Evolutionary conservation across 108 stramenopile species (phyloP), one percentile per base, ranked within the genome.

Genomic region (Hondaea fermentalgiana): DNA sequence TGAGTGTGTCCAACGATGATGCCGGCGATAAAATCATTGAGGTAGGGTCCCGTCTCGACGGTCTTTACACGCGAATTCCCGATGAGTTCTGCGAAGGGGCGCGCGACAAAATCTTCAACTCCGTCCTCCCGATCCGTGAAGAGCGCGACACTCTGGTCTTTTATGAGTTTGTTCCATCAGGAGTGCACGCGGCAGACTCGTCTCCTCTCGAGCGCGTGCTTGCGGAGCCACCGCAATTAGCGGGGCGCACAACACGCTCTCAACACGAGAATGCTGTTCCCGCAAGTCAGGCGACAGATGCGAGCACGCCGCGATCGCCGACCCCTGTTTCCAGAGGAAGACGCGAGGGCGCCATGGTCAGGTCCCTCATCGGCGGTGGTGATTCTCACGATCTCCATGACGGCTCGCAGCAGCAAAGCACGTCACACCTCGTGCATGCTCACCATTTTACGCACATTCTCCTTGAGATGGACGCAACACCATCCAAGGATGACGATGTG

Each of bases 71-170:
- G 72, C 72, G 72, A 83, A 83, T 83, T 2, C 72, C 72, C 5
- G 72, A 83, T n/a, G 72, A 83, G 72, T n/a, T 21, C 16, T 83
- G 72, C 72, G 72, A 83, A 16, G 72, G 0, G 5, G 72, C 72
- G 44, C 72, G 72, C 51, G 72, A 83, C 2, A 83, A 83, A 3
- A 83, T 83, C 51, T 83, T 21, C 72, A 83, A 83, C 72, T 83
- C 72, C 10, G 72, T 83, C 49, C 72, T 83, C 8, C 72, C 72
- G 16, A 23, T 83, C 3, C 72, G 72, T n/a, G 72, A 83, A n/a
- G 72, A 83, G 72, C 72, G 72, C 72, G 72, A 83, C 51, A 21
- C 72, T 23, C 21, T 83, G 44, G 72, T 83, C 10, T 83, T 83
- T 83, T 83, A 83, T 2, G 72, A 83, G 72, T 83, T 83, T 23